These are phyloP conservation scores for Coniophora puteana DNA, from an alignment of 1,284 basidiomycete genomes.

Conservation along the genomic window DNA sequence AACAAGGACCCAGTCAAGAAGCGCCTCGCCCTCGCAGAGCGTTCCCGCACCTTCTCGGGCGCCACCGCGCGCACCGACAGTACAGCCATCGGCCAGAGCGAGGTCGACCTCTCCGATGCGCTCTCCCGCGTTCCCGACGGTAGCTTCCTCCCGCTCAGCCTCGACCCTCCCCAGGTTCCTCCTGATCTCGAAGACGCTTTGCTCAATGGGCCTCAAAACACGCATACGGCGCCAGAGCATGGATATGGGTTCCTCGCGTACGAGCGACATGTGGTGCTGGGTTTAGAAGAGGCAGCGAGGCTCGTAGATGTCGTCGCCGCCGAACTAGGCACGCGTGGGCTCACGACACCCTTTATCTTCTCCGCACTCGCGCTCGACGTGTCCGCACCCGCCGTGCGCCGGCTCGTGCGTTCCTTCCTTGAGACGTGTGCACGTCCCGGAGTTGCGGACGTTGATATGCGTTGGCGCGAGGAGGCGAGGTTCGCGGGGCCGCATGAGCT, in stretches of 20 bases:
- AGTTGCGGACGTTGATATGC: slow-evolving; percentile 43
- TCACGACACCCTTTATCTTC: slow-evolving; percentile 88
- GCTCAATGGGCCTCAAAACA: not conserved
- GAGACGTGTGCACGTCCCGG: slow-evolving; percentile 46
- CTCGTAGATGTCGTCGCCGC: slow-evolving; percentile 69
- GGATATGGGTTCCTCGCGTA: slow-evolving; percentile 75
- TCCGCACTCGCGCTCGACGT: slow-evolving; percentile 84
- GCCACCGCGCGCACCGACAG: slow-evolving; percentile 40
- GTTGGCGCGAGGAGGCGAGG: slow-evolving; percentile 74
- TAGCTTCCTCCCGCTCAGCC: slow-evolving; percentile 56
- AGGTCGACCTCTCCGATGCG: slow-evolving; percentile 29
- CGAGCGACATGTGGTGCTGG: slow-evolving; percentile 69
- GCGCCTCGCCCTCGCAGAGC: too few relatives aligned
- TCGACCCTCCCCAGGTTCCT: slow-evolving; percentile 44
- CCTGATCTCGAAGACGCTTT: slow-evolving; percentile 26
- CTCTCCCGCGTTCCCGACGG: slow-evolving; percentile 53
- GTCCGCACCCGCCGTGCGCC: slow-evolving; percentile 62
- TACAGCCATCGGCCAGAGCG: slow-evolving; percentile 24
- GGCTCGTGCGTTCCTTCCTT: slow-evolving; percentile 76
- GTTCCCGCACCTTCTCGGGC: too few relatives aligned
- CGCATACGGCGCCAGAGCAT: slow-evolving; percentile 25
- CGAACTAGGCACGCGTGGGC: slow-evolving; percentile 71
- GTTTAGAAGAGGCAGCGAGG: slow-evolving; percentile 67
- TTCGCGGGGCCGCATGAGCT: slow-evolving; percentile 84
- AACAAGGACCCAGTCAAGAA: slow-evolving; percentile 37